Base-by-base conservation (phyloP, 805 yeast species). In the Saturnispora ahearnii region DNA sequence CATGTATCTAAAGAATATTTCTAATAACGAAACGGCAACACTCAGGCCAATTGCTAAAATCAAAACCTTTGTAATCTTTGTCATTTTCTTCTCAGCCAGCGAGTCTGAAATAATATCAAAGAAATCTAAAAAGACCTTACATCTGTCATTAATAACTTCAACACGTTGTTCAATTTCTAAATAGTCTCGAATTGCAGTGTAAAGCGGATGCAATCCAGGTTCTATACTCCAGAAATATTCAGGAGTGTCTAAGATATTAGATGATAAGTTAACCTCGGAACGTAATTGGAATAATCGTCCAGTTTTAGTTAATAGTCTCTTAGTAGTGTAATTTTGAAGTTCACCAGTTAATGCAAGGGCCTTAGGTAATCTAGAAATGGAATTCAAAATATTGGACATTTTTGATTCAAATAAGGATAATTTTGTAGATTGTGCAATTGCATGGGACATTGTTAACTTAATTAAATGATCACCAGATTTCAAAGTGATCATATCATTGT, bases 181-280 rank as follows among this genome's bases (percentile, higher is more conserved):
- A 60, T 93, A 93, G 55, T 93, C 96, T 51, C 96, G 70, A 50
- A 90, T 82, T 1, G 97, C 97, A 33, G 74, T 73, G 65, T 93
- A 93, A 40, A 93, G 70, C 3, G 98, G 98, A 63, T 91, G 95
- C 56, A 93, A 74, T 36, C 96, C 90, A 5, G 99, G 99, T 67
- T 93, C 99, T 54, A 75, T 77, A 30, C 90, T 86, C 99, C 99
- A 93, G 65, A 93, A 93, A 61, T 87, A 89, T 54, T 88, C 96
- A 0, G 99, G 99, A 0, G 96, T 89, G 61, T 93, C 99, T 48
- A 93, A 72, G 22, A 93, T 89, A 55, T 87, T 87, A 10, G 96
- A 87, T 4, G 91, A 83, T 45, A 93, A 69, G 62, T 93, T 93
- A 5, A 93, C 97, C 65, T 93, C 98, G 12, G 90, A 96, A 45